A percentile compares a stretch with the other conserved stretches of the same genome.
These are phyloP conservation scores for Aspergillus persii DNA, from an alignment of 2,329 filamentous ascomycete species.

Conservation along the genomic window DNA sequence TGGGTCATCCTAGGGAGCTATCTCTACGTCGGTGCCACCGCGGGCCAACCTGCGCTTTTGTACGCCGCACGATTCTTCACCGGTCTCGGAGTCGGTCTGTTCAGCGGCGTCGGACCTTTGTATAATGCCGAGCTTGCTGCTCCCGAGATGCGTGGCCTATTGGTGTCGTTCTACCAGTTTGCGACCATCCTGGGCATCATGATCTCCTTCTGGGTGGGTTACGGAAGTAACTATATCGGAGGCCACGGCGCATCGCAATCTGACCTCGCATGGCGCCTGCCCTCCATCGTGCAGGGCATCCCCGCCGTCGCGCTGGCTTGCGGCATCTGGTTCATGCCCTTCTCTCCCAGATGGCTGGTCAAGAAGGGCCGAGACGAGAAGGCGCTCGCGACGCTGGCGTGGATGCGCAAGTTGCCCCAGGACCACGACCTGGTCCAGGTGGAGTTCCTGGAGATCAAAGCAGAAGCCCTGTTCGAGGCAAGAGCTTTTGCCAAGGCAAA, in stretches of 20 bases:
- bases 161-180: constrained; percentile 36
- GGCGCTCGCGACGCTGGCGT: constrained; percentile 24
- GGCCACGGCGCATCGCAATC: constrained; percentile 27
- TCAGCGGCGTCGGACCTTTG: constrained; percentile 42
- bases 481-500: constrained; percentile 46
- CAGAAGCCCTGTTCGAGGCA: constrained; percentile 45
- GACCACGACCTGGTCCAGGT: constrained; percentile 38
- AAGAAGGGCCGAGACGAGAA: constrained; percentile 49
- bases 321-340: constrained; percentile 50
- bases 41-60: constrained; percentile 22
- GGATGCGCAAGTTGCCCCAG: constrained; percentile 33
- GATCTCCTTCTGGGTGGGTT: constrained; percentile 38
- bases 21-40: constrained; percentile 26
- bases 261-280: constrained; percentile 47
- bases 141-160: constrained; percentile 31
- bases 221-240: constrained; percentile 43
- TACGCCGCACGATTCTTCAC: constrained; percentile 33
- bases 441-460: constrained; percentile 50
- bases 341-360: constrained; percentile 55
- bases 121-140: constrained; percentile 52
- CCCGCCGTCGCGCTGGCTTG: constrained; percentile 35
- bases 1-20: constrained; percentile 48
- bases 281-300: constrained; percentile 47
- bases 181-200: constrained; percentile 36
- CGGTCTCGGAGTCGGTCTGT: constrained; percentile 32